Evolutionary conservation across 2,329 filamentous ascomycete species (phyloP), one percentile per base, ranked within the genome.

Genomic region (Grosmannia huntii): DNA sequence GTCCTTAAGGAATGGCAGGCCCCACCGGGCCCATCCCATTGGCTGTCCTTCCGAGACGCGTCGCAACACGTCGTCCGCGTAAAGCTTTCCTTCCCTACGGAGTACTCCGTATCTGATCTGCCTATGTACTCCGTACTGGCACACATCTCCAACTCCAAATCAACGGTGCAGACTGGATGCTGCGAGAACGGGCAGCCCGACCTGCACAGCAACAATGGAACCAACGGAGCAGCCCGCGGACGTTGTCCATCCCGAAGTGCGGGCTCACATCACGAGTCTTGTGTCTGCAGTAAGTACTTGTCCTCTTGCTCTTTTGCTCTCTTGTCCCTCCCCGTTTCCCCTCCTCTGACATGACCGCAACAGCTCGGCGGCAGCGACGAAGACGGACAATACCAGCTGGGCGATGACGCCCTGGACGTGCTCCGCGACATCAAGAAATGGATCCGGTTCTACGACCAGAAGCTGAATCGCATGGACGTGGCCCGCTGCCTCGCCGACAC

Each of bases 391-490:
- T 99, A 99, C 70, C 80, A 89, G 50, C 83, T 97, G 41, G 94
- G 94, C 71, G 92, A 97, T 71, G 92, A 96, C 68, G 92, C 91
- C 14, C 77, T 95, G 60, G 89, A 94, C 59, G 94, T 91, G 67
- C 77, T 99, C 59, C 90, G 92, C 62, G 94, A 99, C 72, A 79
- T 99, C 57, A 92, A 94, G 68, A 86, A 87, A 81, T 99, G 94
- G 94, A 80, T 99, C 64, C 90, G 90, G 65, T 83, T 96, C 62
- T 94, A 94, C 76, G 91, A 96, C 70, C 89, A 95, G 69, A 95
- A 95, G 70, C 84, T 86, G 63, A 95, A 96, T 69, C 86, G 92
- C 64, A 87, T 95, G 78, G 94, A 99, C 68, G 94, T 99, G 60
- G 91, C 92, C 61, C 82, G 94, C 72, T 96, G 90, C 70, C 78